These are phyloP conservation scores for Eucalyptus marginata DNA, from an alignment of 345 rosid species.

Conservation along the genomic window DNA sequence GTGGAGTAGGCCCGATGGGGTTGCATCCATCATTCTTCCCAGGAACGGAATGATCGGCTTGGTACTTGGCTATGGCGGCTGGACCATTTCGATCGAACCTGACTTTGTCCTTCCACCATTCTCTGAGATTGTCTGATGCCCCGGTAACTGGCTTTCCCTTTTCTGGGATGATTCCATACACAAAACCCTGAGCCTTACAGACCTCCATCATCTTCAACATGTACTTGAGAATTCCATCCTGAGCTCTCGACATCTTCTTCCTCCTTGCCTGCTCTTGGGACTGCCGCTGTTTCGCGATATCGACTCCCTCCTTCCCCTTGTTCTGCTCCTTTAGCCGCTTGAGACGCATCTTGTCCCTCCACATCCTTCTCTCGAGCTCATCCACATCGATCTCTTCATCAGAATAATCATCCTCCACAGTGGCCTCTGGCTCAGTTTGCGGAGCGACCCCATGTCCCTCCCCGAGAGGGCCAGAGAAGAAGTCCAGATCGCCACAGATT, in stretches of 20 bases:
- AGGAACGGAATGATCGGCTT: conserved; percentile 39
- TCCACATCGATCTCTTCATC: conserved; percentile 69
- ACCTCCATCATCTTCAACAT: conserved; percentile 87
- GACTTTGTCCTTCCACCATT: conserved; percentile 98
- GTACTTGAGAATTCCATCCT: conserved; percentile 79
- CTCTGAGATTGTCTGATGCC: conserved; percentile 83
- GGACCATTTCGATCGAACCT: conserved; percentile 92
- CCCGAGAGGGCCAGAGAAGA: conserved; percentile 35
- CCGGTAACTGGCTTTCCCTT: conserved; percentile 87
- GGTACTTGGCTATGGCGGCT: conserved; percentile 72
- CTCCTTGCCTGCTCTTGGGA: conserved; percentile 72
- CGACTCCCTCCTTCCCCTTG: conserved; percentile 37
- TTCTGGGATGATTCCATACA: conserved; percentile 80
- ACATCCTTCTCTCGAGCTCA: conserved; percentile 80
- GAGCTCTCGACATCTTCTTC: conserved; percentile 74
- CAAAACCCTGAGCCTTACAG: conserved; percentile 88
- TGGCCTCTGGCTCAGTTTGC: conserved; percentile 42
- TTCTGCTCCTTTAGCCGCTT: conserved; percentile 64
- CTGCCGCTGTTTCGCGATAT: conserved; percentile 49
- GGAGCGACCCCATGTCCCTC: conserved; percentile 26
- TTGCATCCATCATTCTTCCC: conserved; percentile 40
- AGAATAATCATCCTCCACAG: conserved; percentile 34
- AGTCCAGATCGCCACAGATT: conserved; percentile 67
- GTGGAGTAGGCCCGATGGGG: conserved; percentile 50
- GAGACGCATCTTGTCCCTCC: conserved; percentile 65